Evolutionary conservation across 169 alveolate genomes (phyloP).

Genomic region (Cryptosporidium bovis): DNA sequence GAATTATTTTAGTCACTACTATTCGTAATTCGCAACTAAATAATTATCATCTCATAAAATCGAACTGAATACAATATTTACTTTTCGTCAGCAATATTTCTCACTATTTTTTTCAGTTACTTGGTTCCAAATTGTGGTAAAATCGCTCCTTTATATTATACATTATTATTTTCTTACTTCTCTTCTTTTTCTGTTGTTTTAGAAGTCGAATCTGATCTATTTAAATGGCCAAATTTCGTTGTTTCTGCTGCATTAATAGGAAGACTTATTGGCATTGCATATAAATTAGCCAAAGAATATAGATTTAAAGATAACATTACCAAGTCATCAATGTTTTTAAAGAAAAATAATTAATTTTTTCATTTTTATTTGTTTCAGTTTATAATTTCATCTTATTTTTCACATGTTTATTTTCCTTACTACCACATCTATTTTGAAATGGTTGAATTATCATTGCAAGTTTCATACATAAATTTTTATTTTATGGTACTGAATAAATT

Average conservation of each 20-base stretch:
- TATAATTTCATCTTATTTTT: neutral
- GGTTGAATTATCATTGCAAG: no score
- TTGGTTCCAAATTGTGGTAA: conserved; percentile 22
- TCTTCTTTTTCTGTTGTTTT: conserved; percentile 13
- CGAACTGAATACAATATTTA: no score
- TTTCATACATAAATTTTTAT: no score
- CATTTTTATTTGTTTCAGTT: neutral
- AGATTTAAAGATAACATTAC: neutral
- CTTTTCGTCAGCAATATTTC: neutral
- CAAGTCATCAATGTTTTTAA: neutral
- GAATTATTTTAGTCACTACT: no score
- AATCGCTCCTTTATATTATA: conserved; percentile 38
- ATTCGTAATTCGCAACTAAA: no score
- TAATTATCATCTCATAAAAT: no score
- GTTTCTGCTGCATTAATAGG: conserved; percentile 41
- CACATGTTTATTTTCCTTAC: no score
- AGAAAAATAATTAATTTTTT: neutral
- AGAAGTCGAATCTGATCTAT: neutral
- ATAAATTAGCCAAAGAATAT: neutral
- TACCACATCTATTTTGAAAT: no score
- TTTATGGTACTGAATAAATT: no score
- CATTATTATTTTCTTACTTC: conserved; percentile 22
- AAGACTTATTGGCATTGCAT: conserved; percentile 25
- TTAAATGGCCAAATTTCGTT: conserved; percentile 28
- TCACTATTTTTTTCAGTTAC: conserved; percentile 15